Conservation (phyloP, 31 red algal species). For the Asparagopsis taxiformis region DNA sequence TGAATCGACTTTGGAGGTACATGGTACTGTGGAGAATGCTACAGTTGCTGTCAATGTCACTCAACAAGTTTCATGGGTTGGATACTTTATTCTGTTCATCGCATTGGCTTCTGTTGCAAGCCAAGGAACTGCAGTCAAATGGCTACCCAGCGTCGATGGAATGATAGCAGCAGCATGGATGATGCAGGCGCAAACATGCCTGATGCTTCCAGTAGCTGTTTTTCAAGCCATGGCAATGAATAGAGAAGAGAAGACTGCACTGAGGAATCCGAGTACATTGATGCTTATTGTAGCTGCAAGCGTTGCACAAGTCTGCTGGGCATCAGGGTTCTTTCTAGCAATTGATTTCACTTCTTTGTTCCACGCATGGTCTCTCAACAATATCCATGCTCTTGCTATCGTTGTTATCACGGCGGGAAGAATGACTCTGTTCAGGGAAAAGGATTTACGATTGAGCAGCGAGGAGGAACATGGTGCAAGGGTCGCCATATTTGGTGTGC, state of each 20-base stretch:
- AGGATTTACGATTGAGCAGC: slow-evolving; percentile 11
- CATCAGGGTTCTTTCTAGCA: slow-evolving; percentile 52
- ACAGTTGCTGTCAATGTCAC: slow-evolving; percentile 50
- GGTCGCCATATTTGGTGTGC: slow-evolving; percentile 29
- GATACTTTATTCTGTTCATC: slow-evolving; percentile 52
- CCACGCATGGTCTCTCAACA: slow-evolving; percentile 61
- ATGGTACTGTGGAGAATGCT: slow-evolving; percentile 43
- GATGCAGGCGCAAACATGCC: slow-evolving; percentile 43
- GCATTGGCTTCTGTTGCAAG: slow-evolving; percentile 42
- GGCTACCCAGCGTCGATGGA: slow-evolving; percentile 53
- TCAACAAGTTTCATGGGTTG: slow-evolving; percentile 36
- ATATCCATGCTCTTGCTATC: slow-evolving; percentile 44
- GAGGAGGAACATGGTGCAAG: slow-evolving; percentile 27
- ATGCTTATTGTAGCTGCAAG: slow-evolving; percentile 24
- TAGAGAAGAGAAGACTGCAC: slow-evolving; percentile 18
- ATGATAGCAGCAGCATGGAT: slow-evolving; percentile 54
- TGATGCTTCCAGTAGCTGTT: slow-evolving; percentile 46
- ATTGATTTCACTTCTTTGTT: slow-evolving; percentile 61
- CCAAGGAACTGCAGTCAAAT: slow-evolving; percentile 51
- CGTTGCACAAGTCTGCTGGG: slow-evolving; percentile 53
- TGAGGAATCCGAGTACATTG: slow-evolving; percentile 7
- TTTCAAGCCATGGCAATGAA: slow-evolving; percentile 41
- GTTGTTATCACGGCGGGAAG: slow-evolving; percentile 25
- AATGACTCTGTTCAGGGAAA: slow-evolving; percentile 4
- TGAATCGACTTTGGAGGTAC: slow-evolving; percentile 32